phyloP scores from a whole-genome alignment of 345 rosid species.

The Pistacia integerrima region DNA sequence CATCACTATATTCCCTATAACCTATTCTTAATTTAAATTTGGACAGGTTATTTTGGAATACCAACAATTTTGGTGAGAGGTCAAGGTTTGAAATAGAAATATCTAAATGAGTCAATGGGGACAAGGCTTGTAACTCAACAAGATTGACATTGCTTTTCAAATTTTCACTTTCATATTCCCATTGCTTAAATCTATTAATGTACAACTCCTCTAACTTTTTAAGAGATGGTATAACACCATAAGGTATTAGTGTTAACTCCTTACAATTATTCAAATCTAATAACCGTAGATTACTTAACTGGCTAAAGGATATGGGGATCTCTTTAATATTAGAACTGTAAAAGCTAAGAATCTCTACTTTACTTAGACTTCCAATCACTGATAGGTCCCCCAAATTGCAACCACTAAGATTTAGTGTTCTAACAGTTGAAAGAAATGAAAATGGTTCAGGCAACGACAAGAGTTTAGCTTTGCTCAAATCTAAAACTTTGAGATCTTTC shows the following conservation, averaged over 20 bases:
- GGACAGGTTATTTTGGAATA: too few species aligned
- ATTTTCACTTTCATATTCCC: neutral
- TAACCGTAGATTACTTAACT: neutral
- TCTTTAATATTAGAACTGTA: too few species aligned
- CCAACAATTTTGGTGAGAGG: too few species aligned
- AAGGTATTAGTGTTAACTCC: neutral
- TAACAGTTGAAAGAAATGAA: neutral
- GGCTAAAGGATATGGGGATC: neutral
- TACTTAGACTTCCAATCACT: too few species aligned
- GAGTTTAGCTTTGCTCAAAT: neutral
- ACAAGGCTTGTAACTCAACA: neutral
- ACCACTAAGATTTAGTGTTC: neutral
- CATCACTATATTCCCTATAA: too few species aligned
- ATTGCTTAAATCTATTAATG: neutral
- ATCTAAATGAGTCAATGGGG: too few species aligned
- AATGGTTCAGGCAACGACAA: neutral
- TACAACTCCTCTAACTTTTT: neutral
- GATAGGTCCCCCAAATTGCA: too few species aligned
- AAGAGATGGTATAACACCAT: neutral
- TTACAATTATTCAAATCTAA: neutral
- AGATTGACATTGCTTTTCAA: neutral
- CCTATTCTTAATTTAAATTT: too few species aligned
- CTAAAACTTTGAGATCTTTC: slow-evolving; percentile 1
- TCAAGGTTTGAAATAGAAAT: too few species aligned
- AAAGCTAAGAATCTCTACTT: neutral